These are phyloP conservation scores for Hydnomerulius pinastri DNA, from an alignment of 768 basidiomycete species.

Conservation along the genomic window DNA sequence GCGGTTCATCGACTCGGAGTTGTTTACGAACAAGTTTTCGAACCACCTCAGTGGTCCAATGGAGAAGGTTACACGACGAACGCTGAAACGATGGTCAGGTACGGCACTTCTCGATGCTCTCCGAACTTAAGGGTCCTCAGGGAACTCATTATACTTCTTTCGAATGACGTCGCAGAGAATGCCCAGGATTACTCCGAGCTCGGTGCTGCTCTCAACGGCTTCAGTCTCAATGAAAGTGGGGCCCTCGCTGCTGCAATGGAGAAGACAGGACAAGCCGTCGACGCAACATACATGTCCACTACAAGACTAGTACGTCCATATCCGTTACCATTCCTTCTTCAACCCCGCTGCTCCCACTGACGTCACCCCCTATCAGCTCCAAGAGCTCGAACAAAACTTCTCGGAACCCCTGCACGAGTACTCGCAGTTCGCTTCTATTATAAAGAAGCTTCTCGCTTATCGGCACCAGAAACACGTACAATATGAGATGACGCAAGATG, in stretches of 20 bases:
- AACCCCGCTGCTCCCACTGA: slow-evolving; percentile 8
- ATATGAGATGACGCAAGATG: slow-evolving; percentile 95
- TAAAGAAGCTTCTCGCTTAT: slow-evolving; percentile 91
- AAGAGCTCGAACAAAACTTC: slow-evolving; percentile 93
- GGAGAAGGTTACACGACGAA: slow-evolving; percentile 94
- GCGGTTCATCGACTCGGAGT: slow-evolving; percentile 93
- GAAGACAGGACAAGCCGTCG: slow-evolving; percentile 95
- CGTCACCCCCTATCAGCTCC: slow-evolving; percentile 55
- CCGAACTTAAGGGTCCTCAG: slow-evolving; percentile 1
- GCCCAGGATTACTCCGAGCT: slow-evolving; percentile 89
- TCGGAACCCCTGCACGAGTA: slow-evolving; percentile 97
- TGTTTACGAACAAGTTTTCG: slow-evolving; percentile 94
- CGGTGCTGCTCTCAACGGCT: slow-evolving; percentile 90
- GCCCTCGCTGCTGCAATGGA: slow-evolving; percentile 83
- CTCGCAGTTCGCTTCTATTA: slow-evolving; percentile 90
- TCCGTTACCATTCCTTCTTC: background rate
- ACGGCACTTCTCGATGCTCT: slow-evolving; percentile 24
- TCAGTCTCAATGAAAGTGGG: slow-evolving; percentile 83
- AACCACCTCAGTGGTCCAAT: slow-evolving; percentile 88
- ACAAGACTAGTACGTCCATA: slow-evolving; percentile 69
- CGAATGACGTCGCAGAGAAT: slow-evolving; percentile 49
- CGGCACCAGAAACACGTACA: slow-evolving; percentile 98
- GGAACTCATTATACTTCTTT: slow-evolving; percentile 4
- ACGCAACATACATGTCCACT: slow-evolving; percentile 91
- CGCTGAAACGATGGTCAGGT: slow-evolving; percentile 96